Conservation (phyloP, 331 rosid species). For the Pyrus hybrid region DNA sequence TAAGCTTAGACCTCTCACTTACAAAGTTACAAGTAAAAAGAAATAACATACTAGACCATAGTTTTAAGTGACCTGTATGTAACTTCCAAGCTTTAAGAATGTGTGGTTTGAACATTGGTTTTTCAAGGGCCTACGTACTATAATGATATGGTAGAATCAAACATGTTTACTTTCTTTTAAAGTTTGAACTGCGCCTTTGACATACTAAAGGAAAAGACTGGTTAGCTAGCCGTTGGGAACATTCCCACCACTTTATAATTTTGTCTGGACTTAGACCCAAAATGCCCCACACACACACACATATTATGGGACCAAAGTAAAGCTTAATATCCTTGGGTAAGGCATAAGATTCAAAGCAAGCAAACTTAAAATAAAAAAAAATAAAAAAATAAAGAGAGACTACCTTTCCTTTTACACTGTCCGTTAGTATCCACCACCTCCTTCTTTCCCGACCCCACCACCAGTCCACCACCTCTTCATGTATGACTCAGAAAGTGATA, state of each 20-base stretch:
- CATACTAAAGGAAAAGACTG: neutral
- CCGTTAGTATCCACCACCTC: neutral
- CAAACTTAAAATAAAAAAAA: too few species aligned
- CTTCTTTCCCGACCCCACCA: constrained; percentile 13
- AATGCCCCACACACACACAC: neutral
- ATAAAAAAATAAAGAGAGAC: neutral
- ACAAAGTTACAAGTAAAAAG: too few species aligned
- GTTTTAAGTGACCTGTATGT: neutral
- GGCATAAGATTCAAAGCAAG: constrained; percentile 58
- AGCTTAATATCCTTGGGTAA: constrained; percentile 17
- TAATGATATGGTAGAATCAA: neutral
- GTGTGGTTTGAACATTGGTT: neutral
- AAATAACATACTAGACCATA: too few species aligned
- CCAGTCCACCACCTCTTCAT: neutral
- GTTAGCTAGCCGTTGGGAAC: constrained; percentile 58
- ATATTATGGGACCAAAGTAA: neutral
- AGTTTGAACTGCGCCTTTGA: neutral
- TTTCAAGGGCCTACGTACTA: neutral
- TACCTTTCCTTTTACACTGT: constrained; percentile 24
- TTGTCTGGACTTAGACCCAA: constrained; percentile 31
- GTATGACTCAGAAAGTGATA: neutral
- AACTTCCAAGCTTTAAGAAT: neutral
- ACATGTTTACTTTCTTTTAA: neutral
- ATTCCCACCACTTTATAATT: constrained; percentile 45
- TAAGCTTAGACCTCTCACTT: neutral